phyloP scores from a whole-genome alignment of 75 land plant species.

The Larix kaempferi region DNA sequence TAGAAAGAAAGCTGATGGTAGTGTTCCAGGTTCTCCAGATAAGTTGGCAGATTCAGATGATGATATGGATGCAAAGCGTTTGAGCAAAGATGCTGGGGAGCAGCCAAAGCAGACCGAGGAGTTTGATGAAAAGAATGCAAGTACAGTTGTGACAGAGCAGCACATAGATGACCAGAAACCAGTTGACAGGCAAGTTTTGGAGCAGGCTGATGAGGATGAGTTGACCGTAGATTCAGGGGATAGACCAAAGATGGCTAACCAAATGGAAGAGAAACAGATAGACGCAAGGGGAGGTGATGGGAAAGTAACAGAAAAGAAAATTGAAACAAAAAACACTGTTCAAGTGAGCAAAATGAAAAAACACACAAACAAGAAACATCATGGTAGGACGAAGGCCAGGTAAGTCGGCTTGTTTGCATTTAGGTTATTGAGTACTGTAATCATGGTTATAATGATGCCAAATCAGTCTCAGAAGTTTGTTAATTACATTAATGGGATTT shows the following conservation, averaged over 20 bases:
- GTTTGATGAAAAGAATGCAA: neutral
- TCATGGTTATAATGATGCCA: neutral
- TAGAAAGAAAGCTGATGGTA: slow-evolving; percentile 6
- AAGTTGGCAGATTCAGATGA: neutral
- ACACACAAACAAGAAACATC: slow-evolving; percentile 1
- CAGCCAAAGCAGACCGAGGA: neutral
- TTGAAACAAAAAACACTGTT: neutral
- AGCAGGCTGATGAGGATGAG: neutral
- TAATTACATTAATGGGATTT: neutral
- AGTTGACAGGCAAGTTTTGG: neutral
- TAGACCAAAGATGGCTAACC: neutral
- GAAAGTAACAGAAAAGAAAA: neutral
- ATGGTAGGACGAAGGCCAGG: neutral
- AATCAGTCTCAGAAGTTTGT: neutral
- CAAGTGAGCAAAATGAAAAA: slow-evolving; percentile 8
- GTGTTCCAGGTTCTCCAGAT: neutral
- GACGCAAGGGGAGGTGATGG: neutral
- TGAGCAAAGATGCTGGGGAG: neutral
- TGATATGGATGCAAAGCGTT: slow-evolving; percentile 1
- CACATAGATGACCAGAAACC: neutral
- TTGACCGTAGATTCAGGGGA: no score
- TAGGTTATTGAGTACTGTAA: neutral
- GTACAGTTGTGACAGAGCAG: neutral
- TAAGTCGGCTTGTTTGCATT: neutral
- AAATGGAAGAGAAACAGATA: neutral